Conservation (phyloP, 768 basidiomycete genomes). For the Lactarius evosmus region DNA sequence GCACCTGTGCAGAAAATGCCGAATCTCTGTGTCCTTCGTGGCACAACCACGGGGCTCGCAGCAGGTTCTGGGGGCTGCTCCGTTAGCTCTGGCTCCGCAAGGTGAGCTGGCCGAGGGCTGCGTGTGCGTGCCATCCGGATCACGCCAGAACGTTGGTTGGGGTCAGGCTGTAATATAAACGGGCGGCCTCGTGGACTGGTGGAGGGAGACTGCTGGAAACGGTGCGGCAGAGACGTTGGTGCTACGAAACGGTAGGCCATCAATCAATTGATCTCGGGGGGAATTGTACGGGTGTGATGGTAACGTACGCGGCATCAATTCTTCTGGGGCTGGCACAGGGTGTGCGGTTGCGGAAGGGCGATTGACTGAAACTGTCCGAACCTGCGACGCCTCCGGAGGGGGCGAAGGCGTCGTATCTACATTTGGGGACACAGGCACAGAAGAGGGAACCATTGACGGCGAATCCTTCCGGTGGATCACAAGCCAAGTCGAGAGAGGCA, state of each 20-base stretch:
- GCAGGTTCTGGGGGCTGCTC: not conserved
- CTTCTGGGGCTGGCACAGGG: conserved; percentile 13
- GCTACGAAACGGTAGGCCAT: conserved; percentile 20
- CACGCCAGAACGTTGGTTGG: conserved; percentile 6
- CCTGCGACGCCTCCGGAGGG: not conserved
- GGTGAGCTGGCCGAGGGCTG: conserved; percentile 16
- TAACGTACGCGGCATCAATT: conserved; percentile 28
- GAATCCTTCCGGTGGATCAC: conserved; percentile 22
- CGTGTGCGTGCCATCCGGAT: conserved; percentile 26
- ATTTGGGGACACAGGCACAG: conserved; percentile 5
- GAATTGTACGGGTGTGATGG: not conserved
- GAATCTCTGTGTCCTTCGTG: conserved; percentile 23
- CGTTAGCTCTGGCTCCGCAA: not conserved
- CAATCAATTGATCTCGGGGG: not conserved
- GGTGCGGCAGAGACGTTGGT: conserved; percentile 26
- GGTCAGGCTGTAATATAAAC: conserved; percentile 15
- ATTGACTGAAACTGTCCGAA: not conserved
- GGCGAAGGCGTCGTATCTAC: conserved; percentile 4
- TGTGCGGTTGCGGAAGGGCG: not conserved
- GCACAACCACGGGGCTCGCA: not conserved
- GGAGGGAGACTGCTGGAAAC: conserved; percentile 23
- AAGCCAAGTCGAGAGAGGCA: conserved; percentile 28
- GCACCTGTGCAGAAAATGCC: conserved; percentile 26
- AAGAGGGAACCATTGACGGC: conserved; percentile 5
- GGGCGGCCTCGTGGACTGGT: conserved; percentile 22